These are phyloP conservation scores for Aspergillus sclerotiicarbonarius DNA, from an alignment of 495 filamentous ascomycete genomes.

Conservation along the genomic window DNA sequence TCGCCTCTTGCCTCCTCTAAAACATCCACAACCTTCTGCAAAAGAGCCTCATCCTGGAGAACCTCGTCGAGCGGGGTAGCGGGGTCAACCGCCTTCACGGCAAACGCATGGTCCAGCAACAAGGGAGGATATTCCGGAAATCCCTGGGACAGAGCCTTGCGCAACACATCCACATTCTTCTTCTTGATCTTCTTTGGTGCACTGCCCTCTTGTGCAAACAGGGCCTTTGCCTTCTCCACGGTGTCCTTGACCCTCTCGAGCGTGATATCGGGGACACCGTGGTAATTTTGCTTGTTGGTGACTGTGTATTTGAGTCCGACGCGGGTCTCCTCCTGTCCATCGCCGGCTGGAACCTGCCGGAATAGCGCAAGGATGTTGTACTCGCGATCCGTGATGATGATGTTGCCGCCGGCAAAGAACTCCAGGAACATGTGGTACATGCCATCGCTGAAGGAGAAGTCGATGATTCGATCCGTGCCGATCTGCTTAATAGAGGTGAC, in stretches of 20 bases:
- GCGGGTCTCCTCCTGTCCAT: conserved; percentile 70
- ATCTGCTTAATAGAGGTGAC: conserved; percentile 80
- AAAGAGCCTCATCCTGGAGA: conserved; percentile 58
- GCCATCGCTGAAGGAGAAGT: conserved; percentile 89
- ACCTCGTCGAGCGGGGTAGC: conserved; percentile 64
- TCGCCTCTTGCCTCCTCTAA: conserved; percentile 60
- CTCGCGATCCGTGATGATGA: conserved; percentile 83
- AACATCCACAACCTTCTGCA: conserved; percentile 61
- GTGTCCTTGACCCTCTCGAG: conserved; percentile 66
- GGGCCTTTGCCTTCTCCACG: conserved; percentile 62
- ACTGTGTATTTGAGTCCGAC: conserved; percentile 76
- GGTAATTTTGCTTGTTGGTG: conserved; percentile 77
- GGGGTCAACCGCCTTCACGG: conserved; percentile 63
- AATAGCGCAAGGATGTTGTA: conserved; percentile 74
- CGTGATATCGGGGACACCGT: conserved; percentile 70
- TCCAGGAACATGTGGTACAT: conserved; percentile 84
- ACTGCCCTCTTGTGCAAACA: conserved; percentile 46
- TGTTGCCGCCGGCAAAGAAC: conserved; percentile 95
- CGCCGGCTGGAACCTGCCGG: conserved; percentile 70
- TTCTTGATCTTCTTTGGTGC: conserved; percentile 72
- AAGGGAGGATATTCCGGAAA: conserved; percentile 86
- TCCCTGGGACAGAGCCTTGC: conserved; percentile 74
- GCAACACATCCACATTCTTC: conserved; percentile 68
- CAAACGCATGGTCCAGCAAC: conserved; percentile 82
- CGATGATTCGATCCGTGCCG: conserved; percentile 90